A percentile compares a stretch with the other conserved stretches of the same genome.
Conservation (phyloP, 192 early-diverging fungal genomes). For the Gryganskiella cystojenkinii region DNA sequence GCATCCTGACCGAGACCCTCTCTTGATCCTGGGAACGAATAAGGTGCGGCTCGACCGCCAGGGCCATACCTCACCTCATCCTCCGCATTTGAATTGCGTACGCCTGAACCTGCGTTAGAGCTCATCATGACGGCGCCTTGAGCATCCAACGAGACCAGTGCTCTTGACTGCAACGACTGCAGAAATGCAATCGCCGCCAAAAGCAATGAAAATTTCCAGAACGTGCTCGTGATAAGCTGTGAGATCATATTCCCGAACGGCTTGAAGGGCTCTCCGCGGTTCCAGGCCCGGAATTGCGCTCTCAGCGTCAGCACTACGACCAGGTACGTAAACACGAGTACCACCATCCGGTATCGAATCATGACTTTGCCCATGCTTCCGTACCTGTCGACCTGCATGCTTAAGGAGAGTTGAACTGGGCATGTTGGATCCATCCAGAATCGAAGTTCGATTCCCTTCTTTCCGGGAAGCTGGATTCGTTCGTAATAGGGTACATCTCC, state of each 20-base stretch:
- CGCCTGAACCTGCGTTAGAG: neutral
- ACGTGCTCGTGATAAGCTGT: conserved; percentile 23
- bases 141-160: conserved; percentile 13
- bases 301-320: conserved; percentile 70
- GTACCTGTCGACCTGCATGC: conserved; percentile 75
- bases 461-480: conserved; percentile 33
- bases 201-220: conserved; percentile 34
- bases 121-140: too few relatives aligned
- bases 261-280: conserved; percentile 41
- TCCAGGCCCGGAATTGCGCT: conserved; percentile 59
- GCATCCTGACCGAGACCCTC: conserved; percentile 16
- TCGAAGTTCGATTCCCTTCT: conserved; percentile 57
- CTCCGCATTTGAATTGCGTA: conserved; percentile 5
- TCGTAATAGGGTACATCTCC: conserved; percentile 61
- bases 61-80: conserved; percentile 26
- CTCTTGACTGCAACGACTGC: conserved; percentile 27
- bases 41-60: neutral
- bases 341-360: conserved; percentile 78
- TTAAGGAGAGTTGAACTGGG: conserved; percentile 57
- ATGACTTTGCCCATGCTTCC: conserved; percentile 76
- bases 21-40: neutral
- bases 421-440: conserved; percentile 71
- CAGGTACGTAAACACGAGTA: conserved; percentile 72
- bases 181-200: conserved; percentile 34
- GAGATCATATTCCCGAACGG: conserved; percentile 47